Percentiles rank a stretch among this genome's conserved stretches.
These are phyloP conservation scores for Leersia perrieri DNA, from an alignment of 176 grass and related monocot genomes.

Conservation along the genomic window DNA sequence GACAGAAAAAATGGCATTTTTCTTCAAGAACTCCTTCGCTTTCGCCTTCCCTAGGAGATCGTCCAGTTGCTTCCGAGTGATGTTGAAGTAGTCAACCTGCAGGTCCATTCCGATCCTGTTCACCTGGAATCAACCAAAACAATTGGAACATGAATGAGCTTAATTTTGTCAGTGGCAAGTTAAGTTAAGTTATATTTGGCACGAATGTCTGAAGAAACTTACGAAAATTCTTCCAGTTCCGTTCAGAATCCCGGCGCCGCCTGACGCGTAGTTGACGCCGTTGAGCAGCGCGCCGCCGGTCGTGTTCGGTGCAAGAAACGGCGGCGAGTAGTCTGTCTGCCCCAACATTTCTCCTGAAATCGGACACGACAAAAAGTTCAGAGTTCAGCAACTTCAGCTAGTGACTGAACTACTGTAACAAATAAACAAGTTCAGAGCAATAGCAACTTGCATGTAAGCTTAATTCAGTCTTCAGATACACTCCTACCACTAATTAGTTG, in stretches of 20 bases:
- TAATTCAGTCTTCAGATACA: background rate
- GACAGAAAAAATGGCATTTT: conserved; percentile 80
- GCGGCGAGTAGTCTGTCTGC: conserved; percentile 61
- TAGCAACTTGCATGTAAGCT: no score
- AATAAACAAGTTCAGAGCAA: no score
- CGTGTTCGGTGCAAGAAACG: conserved; percentile 76
- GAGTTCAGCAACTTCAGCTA: background rate
- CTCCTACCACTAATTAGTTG: no score
- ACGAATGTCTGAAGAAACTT: conserved; percentile 3
- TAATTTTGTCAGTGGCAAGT: no score
- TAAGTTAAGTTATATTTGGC: no score
- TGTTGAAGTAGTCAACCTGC: conserved; percentile 94
- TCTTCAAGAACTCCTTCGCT: conserved; percentile 40
- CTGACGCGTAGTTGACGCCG: conserved; percentile 95
- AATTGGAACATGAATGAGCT: no score
- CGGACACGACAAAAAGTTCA: background rate
- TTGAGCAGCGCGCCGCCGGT: conserved; percentile 56
- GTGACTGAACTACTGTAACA: no score
- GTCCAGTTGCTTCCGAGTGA: conserved; percentile 57
- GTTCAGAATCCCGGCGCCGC: conserved; percentile 87
- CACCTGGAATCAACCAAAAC: conserved; percentile 47
- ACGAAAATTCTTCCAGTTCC: conserved; percentile 71
- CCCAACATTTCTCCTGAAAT: conserved; percentile 78
- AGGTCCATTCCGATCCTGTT: conserved; percentile 92
- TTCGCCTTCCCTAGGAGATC: conserved; percentile 47